phyloP scores from a whole-genome alignment of 2,329 filamentous ascomycete species.

The Fusarium sp. region DNA sequence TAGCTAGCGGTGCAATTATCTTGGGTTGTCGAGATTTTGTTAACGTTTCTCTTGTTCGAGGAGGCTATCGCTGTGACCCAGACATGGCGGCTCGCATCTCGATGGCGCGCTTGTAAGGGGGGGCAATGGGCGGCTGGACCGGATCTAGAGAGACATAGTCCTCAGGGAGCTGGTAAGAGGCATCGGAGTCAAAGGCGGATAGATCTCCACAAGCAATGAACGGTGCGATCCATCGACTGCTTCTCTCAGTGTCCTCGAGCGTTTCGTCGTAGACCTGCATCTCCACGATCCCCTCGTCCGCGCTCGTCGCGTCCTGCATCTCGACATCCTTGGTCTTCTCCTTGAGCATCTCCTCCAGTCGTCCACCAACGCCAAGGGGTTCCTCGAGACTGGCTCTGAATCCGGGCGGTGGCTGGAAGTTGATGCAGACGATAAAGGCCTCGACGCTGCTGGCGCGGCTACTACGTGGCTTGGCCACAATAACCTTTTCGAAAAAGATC shows the following conservation, averaged over 20 bases:
- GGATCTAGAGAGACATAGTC: constrained; percentile 90
- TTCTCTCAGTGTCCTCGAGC: constrained; percentile 42
- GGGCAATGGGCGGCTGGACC: constrained; percentile 93
- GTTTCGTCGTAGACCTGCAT: constrained; percentile 60
- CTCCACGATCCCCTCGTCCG: constrained; percentile 55
- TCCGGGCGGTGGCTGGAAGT: constrained; percentile 82
- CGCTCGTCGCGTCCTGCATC: constrained; percentile 55
- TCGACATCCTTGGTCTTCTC: constrained; percentile 52
- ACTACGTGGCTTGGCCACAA: constrained; percentile 92
- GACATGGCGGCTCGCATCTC: constrained; percentile 68
- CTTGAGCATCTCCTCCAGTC: constrained; percentile 61
- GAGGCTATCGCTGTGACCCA: constrained; percentile 41
- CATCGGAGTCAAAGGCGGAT: constrained; percentile 94
- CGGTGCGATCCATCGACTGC: constrained; percentile 85
- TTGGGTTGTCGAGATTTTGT: constrained; percentile 25
- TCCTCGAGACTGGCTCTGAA: constrained; percentile 81
- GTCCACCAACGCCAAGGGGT: constrained; percentile 74
- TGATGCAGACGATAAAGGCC: constrained; percentile 94
- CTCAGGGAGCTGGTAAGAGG: constrained; percentile 89
- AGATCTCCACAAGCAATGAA: constrained; percentile 98
- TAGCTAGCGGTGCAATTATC: constrained; percentile 33
- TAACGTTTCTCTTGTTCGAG: constrained; percentile 1
- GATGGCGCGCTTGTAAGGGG: constrained; percentile 91
- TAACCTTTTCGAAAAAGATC: constrained; percentile 85
- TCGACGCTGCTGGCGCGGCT: constrained; percentile 97